A percentile compares a stretch with the other conserved stretches of the same genome.
Evolutionary conservation across 73 alveolate species (phyloP).

Genomic region (Paramecium octaurelia): DNA sequence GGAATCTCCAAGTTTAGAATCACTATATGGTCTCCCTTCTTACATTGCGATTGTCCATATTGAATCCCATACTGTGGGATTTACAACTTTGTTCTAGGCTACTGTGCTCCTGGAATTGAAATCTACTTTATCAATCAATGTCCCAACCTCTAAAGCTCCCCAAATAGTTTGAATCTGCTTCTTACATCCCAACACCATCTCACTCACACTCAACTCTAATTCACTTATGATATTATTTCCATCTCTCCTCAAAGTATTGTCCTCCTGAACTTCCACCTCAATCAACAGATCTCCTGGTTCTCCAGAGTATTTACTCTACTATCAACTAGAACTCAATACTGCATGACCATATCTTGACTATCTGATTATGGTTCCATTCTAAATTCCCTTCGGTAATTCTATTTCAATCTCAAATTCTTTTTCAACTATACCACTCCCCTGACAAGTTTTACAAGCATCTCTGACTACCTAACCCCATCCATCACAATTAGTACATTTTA

Average conservation of each 20-base stretch:
- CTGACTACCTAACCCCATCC: constrained; percentile 42
- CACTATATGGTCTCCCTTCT: constrained; percentile 23
- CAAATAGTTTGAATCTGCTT: not conserved
- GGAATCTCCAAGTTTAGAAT: constrained; percentile 6
- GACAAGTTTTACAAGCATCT: not conserved
- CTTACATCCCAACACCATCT: not conserved
- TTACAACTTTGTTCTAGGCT: not conserved
- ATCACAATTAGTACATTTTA: constrained; percentile 28
- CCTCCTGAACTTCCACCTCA: not conserved
- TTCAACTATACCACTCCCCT: not conserved
- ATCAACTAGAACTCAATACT: not conserved
- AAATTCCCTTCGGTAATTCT: not conserved
- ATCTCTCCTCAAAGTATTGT: not conserved
- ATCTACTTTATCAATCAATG: not conserved
- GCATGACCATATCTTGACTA: not conserved
- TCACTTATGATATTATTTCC: constrained; percentile 31
- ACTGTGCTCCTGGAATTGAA: not conserved
- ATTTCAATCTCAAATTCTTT: not conserved
- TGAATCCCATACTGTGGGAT: constrained; percentile 1
- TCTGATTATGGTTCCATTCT: constrained; percentile 20
- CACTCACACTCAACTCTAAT: not conserved
- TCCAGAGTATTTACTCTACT: not conserved
- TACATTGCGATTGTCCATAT: not conserved
- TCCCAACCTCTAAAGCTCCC: constrained; percentile 10
- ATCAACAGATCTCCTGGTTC: not conserved